Evolutionary conservation across 1,284 basidiomycete species (phyloP).

Genomic region (Hortiboletus rubellus): DNA sequence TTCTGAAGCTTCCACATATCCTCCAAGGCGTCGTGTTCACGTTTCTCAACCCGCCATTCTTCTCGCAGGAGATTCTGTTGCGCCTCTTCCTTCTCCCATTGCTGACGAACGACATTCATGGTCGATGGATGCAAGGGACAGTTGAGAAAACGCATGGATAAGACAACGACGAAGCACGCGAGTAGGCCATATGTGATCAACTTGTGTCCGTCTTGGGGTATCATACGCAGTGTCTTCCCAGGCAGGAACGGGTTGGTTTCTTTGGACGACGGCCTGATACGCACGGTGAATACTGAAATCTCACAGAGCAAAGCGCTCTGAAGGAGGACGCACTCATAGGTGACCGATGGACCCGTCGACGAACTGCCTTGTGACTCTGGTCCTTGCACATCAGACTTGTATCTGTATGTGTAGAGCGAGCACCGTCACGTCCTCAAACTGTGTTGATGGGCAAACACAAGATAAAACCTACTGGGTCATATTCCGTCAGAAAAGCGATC

Average conservation of each 20-base stretch:
- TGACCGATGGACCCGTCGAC: no score
- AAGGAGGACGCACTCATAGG: neutral
- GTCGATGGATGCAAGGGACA: conserved; percentile 18
- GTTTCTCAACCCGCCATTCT: conserved; percentile 14
- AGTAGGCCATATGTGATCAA: neutral
- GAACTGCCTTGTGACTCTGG: no score
- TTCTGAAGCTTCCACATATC: conserved; percentile 14
- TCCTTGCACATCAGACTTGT: no score
- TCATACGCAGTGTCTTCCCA: neutral
- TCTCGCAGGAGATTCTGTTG: neutral
- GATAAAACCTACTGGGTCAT: conserved; percentile 6
- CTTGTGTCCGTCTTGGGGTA: neutral
- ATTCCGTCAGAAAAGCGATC: neutral
- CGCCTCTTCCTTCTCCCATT: conserved; percentile 12
- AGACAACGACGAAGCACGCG: no score
- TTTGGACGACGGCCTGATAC: neutral
- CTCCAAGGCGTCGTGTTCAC: neutral
- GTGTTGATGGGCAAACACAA: neutral
- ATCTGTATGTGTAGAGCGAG: no score
- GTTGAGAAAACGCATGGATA: conserved; percentile 1
- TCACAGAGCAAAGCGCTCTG: no score
- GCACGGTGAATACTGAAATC: neutral
- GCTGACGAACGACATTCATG: conserved; percentile 11
- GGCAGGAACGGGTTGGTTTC: neutral
- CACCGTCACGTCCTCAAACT: no score